Evolutionary conservation across 164 flowering plant genomes (phyloP), one percentile per base, ranked within the genome.

Genomic region (Platanus orientalis): DNA sequence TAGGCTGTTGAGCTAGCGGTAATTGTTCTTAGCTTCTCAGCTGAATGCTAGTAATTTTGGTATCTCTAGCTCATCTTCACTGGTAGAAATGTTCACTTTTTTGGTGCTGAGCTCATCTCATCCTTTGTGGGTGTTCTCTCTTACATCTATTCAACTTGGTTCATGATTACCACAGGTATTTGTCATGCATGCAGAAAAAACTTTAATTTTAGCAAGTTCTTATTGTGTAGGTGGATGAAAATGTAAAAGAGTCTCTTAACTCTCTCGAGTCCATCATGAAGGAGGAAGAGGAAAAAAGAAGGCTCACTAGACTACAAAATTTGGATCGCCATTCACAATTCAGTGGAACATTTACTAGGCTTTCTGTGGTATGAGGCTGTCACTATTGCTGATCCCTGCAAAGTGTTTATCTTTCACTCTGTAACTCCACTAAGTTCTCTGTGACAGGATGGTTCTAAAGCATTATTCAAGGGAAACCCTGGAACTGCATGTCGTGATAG

Each of bases 361-460:
- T 80, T 60, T 66, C 86, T 58, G 63, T 92, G 92, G 99, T 90
- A 83, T 28, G 76, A 23, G 29, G 20, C 64, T 66, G 27, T 55
- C 42, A 52, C 23, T 32, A 9, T 32, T 48, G 23, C 11, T 53
- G 32, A 54, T 68, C 7, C 51, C 25, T 60, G 11, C 25, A n/a
- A 47, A 28, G 28, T 5, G 30, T n/a, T 62, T 51, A 23, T 23
- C 42, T 21, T 16, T 25, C 24, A 50, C 57, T 48, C 34, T 60
- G 4, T 60, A 32, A 69, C 39, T 66, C 2, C 42, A 54, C 9
- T 48, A 55, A 3, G 36, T 50, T 20, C 24, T 42, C 72, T 70
- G 29, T 57, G 51, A 67, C 83, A 95, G 99, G 97, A 87, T 89
- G 99, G 99, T 62, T 88, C 94, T 55, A 92, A 84, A 75, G 75